These are phyloP conservation scores for Yarrowia bubula DNA, from an alignment of 805 yeast species.

Conservation along the genomic window DNA sequence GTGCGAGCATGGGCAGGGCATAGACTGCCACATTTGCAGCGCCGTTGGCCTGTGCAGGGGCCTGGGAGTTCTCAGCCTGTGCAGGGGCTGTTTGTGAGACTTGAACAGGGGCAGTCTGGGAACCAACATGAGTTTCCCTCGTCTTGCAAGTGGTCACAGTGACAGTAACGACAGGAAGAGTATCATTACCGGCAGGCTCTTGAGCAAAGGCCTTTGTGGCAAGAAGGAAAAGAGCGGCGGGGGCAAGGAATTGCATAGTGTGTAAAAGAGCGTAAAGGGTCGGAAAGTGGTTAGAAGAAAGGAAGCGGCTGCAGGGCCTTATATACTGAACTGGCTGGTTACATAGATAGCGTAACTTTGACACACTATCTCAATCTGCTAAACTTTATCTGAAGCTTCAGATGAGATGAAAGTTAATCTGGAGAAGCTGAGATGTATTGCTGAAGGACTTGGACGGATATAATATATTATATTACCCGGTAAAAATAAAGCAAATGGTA, in stretches of 20 bases:
- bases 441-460: not conserved
- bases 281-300: not conserved
- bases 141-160: not conserved
- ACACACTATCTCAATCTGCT: not conserved
- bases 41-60: not conserved
- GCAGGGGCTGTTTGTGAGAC: not conserved
- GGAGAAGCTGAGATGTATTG: not conserved
- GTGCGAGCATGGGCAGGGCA: not conserved
- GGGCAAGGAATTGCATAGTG: not conserved
- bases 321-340: not conserved
- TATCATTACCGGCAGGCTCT: not conserved
- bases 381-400: not conserved
- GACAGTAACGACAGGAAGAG: not conserved
- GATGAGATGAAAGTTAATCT: not conserved
- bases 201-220: not conserved
- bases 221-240: not conserved
- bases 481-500: no score
- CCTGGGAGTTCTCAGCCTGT: not conserved
- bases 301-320: not conserved
- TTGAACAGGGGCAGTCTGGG: no score
- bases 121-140: not conserved
- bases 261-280: not conserved
- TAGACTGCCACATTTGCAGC: not conserved
- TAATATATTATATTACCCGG: no score
- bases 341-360: not conserved